Conservation (phyloP, 202 grass and related monocot genomes). For the Setaria viridis region DNA sequence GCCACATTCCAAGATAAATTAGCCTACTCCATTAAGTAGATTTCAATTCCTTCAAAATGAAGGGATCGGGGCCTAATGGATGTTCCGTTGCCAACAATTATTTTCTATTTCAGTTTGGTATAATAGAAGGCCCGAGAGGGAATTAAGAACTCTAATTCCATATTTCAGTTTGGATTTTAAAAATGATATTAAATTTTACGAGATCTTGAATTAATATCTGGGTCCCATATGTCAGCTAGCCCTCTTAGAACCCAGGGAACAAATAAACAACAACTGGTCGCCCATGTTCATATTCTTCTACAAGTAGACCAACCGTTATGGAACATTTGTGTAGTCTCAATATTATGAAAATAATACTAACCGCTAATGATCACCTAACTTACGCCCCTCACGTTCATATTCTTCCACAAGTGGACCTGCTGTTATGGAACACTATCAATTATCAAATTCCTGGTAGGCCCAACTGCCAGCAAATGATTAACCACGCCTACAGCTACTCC, state of each 20-base stretch:
- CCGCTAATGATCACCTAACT: conserved; percentile 1
- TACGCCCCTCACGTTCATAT: background rate
- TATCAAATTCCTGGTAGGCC: conserved; percentile 28
- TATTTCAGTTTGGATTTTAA: background rate
- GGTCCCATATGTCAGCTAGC: background rate
- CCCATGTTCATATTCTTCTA: background rate
- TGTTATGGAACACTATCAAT: conserved; percentile 32
- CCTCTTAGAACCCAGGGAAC: background rate
- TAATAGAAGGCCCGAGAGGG: background rate
- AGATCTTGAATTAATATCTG: background rate
- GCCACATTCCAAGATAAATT: no score
- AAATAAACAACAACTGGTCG: background rate
- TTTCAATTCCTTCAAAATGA: no score
- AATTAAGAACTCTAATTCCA: background rate
- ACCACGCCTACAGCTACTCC: conserved; percentile 22
- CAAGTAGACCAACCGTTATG: conserved; percentile 41
- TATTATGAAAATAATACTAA: background rate
- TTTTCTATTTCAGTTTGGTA: background rate
- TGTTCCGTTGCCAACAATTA: background rate
- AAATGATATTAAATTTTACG: background rate
- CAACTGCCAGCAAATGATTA: conserved; percentile 39
- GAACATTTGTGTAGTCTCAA: background rate
- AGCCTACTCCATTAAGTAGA: no score
- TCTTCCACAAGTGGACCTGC: conserved; percentile 31
- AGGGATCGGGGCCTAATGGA: background rate